Conservation (phyloP, 108 stramenopile species). For the Chaetoceros muelleri region DNA sequence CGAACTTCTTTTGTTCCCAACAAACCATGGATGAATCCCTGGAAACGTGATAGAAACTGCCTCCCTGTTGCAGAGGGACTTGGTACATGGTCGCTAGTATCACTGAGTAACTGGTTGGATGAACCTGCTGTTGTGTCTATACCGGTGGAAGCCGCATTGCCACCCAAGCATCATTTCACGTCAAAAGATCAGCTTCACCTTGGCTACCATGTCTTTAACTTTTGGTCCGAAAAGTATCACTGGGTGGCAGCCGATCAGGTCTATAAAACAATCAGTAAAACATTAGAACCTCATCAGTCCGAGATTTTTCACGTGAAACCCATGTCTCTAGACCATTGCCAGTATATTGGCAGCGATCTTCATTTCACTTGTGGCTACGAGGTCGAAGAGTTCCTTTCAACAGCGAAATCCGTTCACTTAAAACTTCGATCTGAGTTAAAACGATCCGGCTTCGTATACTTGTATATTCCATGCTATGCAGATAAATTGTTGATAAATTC, state of each 20-base stretch:
- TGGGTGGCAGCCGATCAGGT: constrained; percentile 38
- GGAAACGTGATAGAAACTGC: constrained; percentile 66
- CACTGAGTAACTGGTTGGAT: constrained; percentile 74
- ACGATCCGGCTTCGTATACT: not conserved
- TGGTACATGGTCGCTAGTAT: constrained; percentile 79
- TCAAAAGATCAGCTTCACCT: constrained; percentile 8
- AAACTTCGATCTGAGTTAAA: not conserved
- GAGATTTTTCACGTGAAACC: constrained; percentile 79
- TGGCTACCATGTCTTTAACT: constrained; percentile 76
- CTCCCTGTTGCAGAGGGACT: constrained; percentile 67
- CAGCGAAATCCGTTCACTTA: not conserved
- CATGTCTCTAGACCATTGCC: constrained; percentile 52
- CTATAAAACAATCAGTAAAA: constrained; percentile 39
- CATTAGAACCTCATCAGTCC: constrained; percentile 59
- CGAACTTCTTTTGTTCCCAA: constrained; percentile 20
- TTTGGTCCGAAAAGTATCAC: constrained; percentile 76
- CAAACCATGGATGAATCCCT: constrained; percentile 12
- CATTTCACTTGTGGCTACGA: constrained; percentile 90
- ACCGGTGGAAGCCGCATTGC: constrained; percentile 26
- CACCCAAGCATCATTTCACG: constrained; percentile 8
- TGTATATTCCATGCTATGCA: not conserved
- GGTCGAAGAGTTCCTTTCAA: constrained; percentile 40
- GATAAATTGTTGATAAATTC: not conserved
- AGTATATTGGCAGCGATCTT: constrained; percentile 84
- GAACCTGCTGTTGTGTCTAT: constrained; percentile 28